Percentiles rank a stretch among this genome's conserved stretches.
These are phyloP conservation scores for Trichomonas tenax DNA, from an alignment of 208 protist species.

Conservation along the genomic window DNA sequence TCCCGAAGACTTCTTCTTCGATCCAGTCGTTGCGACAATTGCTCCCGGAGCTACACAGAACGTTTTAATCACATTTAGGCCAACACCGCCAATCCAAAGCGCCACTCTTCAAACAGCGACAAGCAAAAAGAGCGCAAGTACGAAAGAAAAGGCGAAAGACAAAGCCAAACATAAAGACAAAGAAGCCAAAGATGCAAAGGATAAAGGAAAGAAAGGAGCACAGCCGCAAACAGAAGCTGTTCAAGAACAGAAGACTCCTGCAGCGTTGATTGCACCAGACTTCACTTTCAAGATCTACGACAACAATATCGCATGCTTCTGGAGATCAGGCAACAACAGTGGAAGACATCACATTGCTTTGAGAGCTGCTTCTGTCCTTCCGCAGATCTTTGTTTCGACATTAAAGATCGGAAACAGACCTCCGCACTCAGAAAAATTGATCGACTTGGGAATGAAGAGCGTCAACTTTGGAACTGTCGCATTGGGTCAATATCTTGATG, in stretches of 20 bases:
- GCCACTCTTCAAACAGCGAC: background rate
- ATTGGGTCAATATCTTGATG: background rate
- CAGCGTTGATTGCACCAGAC: background rate
- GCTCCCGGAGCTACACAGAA: background rate
- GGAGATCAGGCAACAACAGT: background rate
- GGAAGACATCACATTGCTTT: background rate
- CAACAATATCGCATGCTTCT: background rate
- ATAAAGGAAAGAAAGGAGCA: background rate
- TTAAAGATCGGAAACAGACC: background rate
- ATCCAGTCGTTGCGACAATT: background rate
- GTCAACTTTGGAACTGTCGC: background rate
- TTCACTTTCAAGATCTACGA: slow-evolving; percentile 7
- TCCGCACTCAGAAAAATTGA: background rate
- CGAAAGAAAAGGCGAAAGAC: background rate
- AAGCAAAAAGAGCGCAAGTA: background rate
- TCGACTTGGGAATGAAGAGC: background rate
- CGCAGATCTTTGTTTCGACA: background rate
- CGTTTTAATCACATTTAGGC: background rate
- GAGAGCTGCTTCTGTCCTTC: background rate
- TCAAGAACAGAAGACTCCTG: background rate
- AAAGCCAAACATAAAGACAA: background rate
- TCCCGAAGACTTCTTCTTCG: background rate
- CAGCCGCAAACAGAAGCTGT: background rate
- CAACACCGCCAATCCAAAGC: background rate
- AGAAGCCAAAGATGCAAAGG: background rate